Evolutionary conservation across 176 grass and related monocot genomes (phyloP), one percentile per base, ranked within the genome.

Genomic region (Triticum dicoccoides): DNA sequence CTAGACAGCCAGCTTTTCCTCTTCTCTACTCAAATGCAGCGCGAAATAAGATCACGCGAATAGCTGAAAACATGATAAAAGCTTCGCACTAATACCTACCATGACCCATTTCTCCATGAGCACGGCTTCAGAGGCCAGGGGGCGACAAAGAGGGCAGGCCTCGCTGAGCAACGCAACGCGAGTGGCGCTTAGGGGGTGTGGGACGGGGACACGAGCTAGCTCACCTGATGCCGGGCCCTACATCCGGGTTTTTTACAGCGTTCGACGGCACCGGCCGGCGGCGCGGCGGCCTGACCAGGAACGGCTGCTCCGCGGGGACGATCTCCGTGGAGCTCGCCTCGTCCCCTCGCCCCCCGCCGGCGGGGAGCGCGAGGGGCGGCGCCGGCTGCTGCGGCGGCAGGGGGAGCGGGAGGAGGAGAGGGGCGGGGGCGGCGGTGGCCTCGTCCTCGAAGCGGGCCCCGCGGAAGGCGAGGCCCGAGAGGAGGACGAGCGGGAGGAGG

Each of bases 401-500:
- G 11, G 61, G 32, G 8, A 84, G 65, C 25, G 23, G 41, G 42
- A 73, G 77, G 44, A 73, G 76, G 9, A 63, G 23, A 0, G 69
- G 69, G 3, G 82, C 25, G 3, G 76, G 23, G 68, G 11, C 58
- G 20, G 41, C 59, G 35, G 6, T 61, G 54, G 34, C 70, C 52
- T 37, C 82, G 70, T 47, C 82, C 51, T 88, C 90, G 41, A 88
- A 41, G 65, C 7, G 80, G 52, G 79, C 63, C 73, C 62, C 89
- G 49, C 69, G 85, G 81, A 77, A 69, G 49, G 77, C 81, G 69
- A 91, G 37, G 17, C 89, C 82, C 41, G 82, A 25, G 2, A 91
- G 81, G 82, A 91, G 78, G 77, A 91, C 85, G 24, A 85, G 82
- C 51, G 71, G 82, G 23, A 91, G 38, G 82, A 91, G 62, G 63